phyloP scores from a whole-genome alignment of 345 rosid genomes.

The Pugionium dolabratum region DNA sequence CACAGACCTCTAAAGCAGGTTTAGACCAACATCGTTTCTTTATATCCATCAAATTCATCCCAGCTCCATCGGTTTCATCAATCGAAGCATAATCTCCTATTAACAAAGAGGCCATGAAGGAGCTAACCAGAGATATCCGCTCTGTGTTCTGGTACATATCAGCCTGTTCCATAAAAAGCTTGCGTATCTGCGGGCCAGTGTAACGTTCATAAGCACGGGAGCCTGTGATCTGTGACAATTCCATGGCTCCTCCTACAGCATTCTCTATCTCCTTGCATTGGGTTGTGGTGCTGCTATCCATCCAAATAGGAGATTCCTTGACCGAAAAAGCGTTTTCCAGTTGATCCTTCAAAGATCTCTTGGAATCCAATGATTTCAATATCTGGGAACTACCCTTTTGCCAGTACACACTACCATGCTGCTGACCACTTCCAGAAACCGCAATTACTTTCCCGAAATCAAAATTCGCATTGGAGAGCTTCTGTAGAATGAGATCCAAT shows the following conservation, averaged over 20 bases:
- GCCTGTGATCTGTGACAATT: constrained; percentile 69
- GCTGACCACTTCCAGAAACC: constrained; percentile 96
- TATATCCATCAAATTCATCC: constrained; percentile 97
- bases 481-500: constrained; percentile 73
- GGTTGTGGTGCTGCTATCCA: constrained; percentile 83
- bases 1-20: constrained; percentile 57
- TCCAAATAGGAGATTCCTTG: constrained; percentile 87
- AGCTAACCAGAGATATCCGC: constrained; percentile 90
- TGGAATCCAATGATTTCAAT: constrained; percentile 58
- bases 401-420: constrained; percentile 98
- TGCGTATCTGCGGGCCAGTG: constrained; percentile 89
- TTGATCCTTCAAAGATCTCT: constrained; percentile 60
- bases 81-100: constrained; percentile 77
- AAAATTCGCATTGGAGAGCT: constrained; percentile 52
- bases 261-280: constrained; percentile 90
- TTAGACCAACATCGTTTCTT: constrained; percentile 67
- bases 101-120: constrained; percentile 83
- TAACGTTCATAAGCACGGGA: constrained; percentile 76
- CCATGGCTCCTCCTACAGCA: constrained; percentile 86
- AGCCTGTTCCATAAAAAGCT: constrained; percentile 51
- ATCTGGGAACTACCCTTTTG: constrained; percentile 57
- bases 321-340: constrained; percentile 62
- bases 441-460: constrained; percentile 72
- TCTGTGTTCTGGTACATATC: constrained; percentile 63
- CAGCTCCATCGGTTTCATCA: constrained; percentile 89